Evolutionary conservation across 1,284 basidiomycete genomes (phyloP).

Genomic region (Fomes fomentarius): DNA sequence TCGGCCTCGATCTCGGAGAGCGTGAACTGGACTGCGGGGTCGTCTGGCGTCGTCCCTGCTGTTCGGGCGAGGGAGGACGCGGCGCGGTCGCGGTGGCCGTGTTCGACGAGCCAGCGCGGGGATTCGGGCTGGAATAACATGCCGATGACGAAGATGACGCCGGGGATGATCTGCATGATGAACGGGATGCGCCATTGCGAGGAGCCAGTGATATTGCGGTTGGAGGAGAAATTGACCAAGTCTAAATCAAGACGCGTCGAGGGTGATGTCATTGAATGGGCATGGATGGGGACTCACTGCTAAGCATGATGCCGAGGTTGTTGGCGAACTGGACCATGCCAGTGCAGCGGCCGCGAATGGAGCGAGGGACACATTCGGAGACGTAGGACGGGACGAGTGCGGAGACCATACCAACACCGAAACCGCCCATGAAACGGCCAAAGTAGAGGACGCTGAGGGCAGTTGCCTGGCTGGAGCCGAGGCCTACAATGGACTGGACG

Average conservation of each 20-base stretch:
- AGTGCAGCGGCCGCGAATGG: conserved; percentile 74
- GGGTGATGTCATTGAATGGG: too few species aligned
- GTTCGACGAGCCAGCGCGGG: conserved; percentile 84
- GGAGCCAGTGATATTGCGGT: conserved; percentile 49
- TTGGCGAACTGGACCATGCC: conserved; percentile 82
- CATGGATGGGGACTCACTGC: conserved; percentile 57
- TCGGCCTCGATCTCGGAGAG: conserved; percentile 73
- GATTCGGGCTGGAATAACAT: conserved; percentile 80
- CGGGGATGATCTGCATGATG: conserved; percentile 74
- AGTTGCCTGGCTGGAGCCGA: conserved; percentile 42
- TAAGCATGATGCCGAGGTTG: conserved; percentile 82
- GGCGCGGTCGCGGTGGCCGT: conserved; percentile 64
- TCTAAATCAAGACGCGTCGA: too few species aligned
- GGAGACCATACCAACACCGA: conserved; percentile 57
- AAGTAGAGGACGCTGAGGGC: conserved; percentile 49
- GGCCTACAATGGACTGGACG: conserved; percentile 50
- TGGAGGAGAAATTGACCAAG: conserved; percentile 69
- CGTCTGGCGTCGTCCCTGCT: conserved; percentile 47
- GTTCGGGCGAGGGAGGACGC: conserved; percentile 65
- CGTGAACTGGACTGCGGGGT: conserved; percentile 61
- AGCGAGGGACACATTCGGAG: conserved; percentile 54
- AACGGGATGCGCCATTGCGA: conserved; percentile 77
- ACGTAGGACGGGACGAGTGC: conserved; percentile 79
- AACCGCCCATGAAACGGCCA: conserved; percentile 30
- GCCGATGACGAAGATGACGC: conserved; percentile 58